phyloP scores from a whole-genome alignment of 1,139 yeast species.

The Kodamaea ohmeri region DNA sequence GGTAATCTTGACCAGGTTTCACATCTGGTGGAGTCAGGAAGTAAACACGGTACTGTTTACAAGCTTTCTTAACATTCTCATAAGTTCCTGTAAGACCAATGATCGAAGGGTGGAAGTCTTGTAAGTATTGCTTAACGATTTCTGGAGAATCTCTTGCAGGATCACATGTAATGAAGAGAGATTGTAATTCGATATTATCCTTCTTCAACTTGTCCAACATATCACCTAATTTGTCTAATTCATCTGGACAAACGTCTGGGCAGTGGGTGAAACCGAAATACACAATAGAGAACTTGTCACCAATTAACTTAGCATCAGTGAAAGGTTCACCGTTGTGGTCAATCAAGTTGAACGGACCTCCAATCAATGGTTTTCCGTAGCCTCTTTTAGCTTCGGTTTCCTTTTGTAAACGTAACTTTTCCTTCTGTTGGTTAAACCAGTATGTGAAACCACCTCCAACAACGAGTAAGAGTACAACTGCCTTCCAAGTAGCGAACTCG shows the following conservation, averaged over 20 bases:
- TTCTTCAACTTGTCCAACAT: slow-evolving; percentile 65
- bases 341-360: slow-evolving; percentile 77
- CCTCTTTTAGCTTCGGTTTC: slow-evolving; percentile 85
- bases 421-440: slow-evolving; percentile 70
- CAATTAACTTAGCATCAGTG: slow-evolving; percentile 72
- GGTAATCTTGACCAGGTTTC: slow-evolving; percentile 92
- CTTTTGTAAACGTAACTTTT: slow-evolving; percentile 66
- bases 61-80: slow-evolving; percentile 75
- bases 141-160: slow-evolving; percentile 92
- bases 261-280: slow-evolving; percentile 97
- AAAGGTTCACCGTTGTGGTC: slow-evolving; percentile 72
- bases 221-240: slow-evolving; percentile 82
- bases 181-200: slow-evolving; percentile 62
- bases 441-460: slow-evolving; percentile 71
- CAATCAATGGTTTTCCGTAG: slow-evolving; percentile 87
- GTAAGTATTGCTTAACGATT: slow-evolving; percentile 70
- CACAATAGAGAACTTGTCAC: slow-evolving; percentile 67
- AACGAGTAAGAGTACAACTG: slow-evolving; percentile 60
- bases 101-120: slow-evolving; percentile 85
- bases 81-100: slow-evolving; percentile 90
- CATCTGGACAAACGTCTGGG: slow-evolving; percentile 98
- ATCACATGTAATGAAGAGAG: slow-evolving; percentile 91
- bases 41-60: slow-evolving; percentile 88
- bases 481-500: slow-evolving; percentile 88
- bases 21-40: slow-evolving; percentile 93